Evolutionary conservation across 768 basidiomycete species (phyloP).

Genomic region (Epithele typhae): DNA sequence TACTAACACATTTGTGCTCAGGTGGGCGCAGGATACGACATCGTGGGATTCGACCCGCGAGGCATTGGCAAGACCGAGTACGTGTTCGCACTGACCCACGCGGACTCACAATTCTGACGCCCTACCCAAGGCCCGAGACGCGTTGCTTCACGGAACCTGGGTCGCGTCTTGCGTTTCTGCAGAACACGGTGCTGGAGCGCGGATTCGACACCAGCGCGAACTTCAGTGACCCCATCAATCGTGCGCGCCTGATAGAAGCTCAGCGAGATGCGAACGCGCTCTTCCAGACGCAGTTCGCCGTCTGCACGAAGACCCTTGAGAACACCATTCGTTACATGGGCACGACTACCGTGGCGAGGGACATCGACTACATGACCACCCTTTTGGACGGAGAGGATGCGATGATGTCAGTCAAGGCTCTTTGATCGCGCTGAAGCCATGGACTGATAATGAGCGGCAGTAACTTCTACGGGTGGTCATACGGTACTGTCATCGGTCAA

Average conservation of each 20-base stretch:
- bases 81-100: neutral
- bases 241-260: slow-evolving; percentile 19
- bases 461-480: slow-evolving; percentile 24
- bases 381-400: too few species aligned
- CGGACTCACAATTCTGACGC: neutral
- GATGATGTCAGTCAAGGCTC: too few species aligned
- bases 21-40: slow-evolving; percentile 24
- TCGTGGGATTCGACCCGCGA: slow-evolving; percentile 28
- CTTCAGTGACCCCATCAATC: slow-evolving; percentile 15
- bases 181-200: slow-evolving; percentile 24
- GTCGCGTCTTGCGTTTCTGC: slow-evolving; percentile 20
- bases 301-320: slow-evolving; percentile 26
- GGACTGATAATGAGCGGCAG: too few species aligned
- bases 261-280: slow-evolving; percentile 22
- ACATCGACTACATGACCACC: slow-evolving; percentile 19
- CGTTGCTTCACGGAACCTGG: slow-evolving; percentile 22
- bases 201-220: slow-evolving; percentile 23
- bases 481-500: slow-evolving; percentile 28
- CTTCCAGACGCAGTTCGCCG: slow-evolving; percentile 21
- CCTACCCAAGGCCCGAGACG: slow-evolving; percentile 19
- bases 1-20: neutral
- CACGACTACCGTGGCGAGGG: slow-evolving; percentile 29
- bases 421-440: too few species aligned
- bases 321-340: slow-evolving; percentile 27
- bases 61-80: slow-evolving; percentile 30